Conservation (phyloP, 164 flowering plant species). For the Santalum album region DNA sequence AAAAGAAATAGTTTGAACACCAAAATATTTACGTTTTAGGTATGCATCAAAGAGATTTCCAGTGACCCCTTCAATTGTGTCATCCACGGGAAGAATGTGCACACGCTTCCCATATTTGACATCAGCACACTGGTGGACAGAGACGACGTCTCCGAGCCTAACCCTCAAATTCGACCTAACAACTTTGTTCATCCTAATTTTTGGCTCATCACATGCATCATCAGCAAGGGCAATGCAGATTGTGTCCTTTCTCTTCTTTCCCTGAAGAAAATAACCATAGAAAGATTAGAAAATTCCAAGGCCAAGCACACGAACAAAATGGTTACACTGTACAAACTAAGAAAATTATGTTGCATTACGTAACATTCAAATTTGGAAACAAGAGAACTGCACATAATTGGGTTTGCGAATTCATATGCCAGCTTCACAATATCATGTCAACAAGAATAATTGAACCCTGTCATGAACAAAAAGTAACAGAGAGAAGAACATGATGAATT, state of each 20-base stretch:
- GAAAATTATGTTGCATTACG: no score
- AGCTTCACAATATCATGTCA: no score
- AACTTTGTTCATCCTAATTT: constrained; percentile 85
- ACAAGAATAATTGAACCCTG: no score
- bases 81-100: constrained; percentile 80
- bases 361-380: no score
- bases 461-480: no score
- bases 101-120: constrained; percentile 82
- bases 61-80: constrained; percentile 76
- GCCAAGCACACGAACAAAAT: no score
- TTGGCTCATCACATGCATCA: constrained; percentile 81
- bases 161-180: constrained; percentile 78
- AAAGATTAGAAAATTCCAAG: no score
- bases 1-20: neutral
- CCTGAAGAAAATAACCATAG: constrained; percentile 23
- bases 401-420: no score
- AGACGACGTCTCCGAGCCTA: constrained; percentile 81
- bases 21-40: constrained; percentile 48
- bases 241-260: constrained; percentile 78
- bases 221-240: constrained; percentile 87
- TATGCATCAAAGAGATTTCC: constrained; percentile 84
- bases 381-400: no score
- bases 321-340: no score
- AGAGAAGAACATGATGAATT: no score
- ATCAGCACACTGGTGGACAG: constrained; percentile 83